Evolutionary conservation across 1,284 basidiomycete species (phyloP), one percentile per base, ranked within the genome.

Genomic region (Irpex sp.): DNA sequence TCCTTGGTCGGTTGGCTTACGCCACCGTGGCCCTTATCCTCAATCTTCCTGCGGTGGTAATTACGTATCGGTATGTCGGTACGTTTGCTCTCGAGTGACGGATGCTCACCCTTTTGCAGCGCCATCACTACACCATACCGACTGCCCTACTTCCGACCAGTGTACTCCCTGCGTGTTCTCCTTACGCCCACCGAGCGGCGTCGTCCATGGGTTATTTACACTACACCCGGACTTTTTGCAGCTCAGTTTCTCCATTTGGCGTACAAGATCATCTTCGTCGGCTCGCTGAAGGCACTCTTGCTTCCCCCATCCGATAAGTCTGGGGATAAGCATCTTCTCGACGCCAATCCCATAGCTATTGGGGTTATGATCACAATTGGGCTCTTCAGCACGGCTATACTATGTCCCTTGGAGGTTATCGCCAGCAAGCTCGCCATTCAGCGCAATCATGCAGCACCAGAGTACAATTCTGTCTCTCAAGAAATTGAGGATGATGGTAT

Each of bases 41-140:
- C 43, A 84, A 87, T 31, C 83, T 95, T n/a, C 94, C 94, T 8
- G 86, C 87, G 63, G 85, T 86, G 1, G 86, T 95, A 58, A 77
- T 95, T 60, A 90, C 92, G 26, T 92, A 93, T 74, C 83, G 92
- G 91, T 92, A 71, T 62, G 82, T 66, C 15, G 61, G 35, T 43
- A 49, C 49, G 50, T 43, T 15, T 13, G 31, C 49, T 13, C 9
- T 61, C 60, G 51, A 35, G 55, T 64, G 58, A 59, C 37, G 36
- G 13, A 36, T 58, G 26, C 43, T 57, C n/a, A 26, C 59, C 47
- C 49, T 46, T 55, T 21, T 55, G 9, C 68, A 94, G 93, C 57
- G 82, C 93, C 1, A 91, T 96, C 69, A 94, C 92, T 31, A 96
- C 94, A 0, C 93, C 94, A 0, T 88, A 93, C 76, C 88, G 84